A percentile compares a stretch with the other conserved stretches of the same genome.
Evolutionary conservation across 192 early-diverging fungal species (phyloP).

Genomic region (Geosiphon pyriformis): DNA sequence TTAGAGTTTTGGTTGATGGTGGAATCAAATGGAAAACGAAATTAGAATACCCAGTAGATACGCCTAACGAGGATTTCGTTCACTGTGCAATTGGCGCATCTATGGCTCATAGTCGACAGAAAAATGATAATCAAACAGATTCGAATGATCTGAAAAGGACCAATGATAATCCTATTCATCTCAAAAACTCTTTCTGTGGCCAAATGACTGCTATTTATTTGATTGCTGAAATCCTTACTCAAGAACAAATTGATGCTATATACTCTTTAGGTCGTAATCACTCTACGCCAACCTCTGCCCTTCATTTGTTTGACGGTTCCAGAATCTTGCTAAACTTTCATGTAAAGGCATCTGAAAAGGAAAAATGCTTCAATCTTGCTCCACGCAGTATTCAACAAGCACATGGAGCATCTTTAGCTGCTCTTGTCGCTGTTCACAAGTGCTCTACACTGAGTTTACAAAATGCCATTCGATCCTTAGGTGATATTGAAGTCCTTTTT

Average conservation of each 20-base stretch:
- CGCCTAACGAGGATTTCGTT: conserved; percentile 3
- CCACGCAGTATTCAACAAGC: not conserved
- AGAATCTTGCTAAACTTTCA: conserved; percentile 18
- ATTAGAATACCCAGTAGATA: conserved; percentile 16
- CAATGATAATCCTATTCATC: not conserved
- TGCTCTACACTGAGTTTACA: conserved; percentile 20
- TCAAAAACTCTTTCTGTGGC: conserved; percentile 21
- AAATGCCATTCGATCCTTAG: conserved; percentile 21
- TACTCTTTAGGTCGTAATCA: conserved; percentile 16
- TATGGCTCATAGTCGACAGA: not conserved
- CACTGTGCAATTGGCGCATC: conserved; percentile 21
- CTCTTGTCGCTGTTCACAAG: conserved; percentile 14
- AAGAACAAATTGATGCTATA: conserved; percentile 7
- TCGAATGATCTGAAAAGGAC: not conserved
- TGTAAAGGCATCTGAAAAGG: conserved; percentile 14
- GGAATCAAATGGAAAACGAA: not conserved
- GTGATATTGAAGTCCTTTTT: conserved; percentile 23
- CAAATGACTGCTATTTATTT: conserved; percentile 21
- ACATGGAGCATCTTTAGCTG: not conserved
- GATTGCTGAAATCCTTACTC: conserved; percentile 1
- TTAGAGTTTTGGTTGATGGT: conserved; percentile 13
- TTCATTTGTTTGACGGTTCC: not conserved
- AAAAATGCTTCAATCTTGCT: conserved; percentile 21
- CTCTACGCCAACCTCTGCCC: not conserved
- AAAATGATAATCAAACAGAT: not conserved